Base-by-base conservation (phyloP, 2,329 filamentous ascomycete genomes). In the Blumeria graminis region DNA sequence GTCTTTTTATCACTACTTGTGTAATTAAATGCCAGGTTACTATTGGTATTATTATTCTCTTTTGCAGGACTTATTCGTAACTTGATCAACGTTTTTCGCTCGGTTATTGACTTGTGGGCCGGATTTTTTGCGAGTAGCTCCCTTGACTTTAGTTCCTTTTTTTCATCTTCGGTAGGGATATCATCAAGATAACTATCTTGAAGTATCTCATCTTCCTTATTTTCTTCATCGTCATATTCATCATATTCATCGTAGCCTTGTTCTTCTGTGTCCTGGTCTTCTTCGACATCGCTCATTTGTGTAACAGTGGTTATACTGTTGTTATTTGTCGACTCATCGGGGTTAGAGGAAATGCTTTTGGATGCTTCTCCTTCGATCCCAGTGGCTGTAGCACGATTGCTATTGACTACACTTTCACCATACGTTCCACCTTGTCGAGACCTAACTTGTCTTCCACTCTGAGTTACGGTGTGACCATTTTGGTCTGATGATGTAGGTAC, bases 401-500 rank as follows among this genome's bases (percentile, higher is more conserved):
- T 59, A 41, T 72, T 76, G 14, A 81, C 70, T 57, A 82, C 65
- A 35, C 68, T 70, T 64, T 76, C 74, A 10, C 75, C 75, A 62
- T 77, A 77, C 18, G 71, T 61, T n/a, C 75, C 75, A 41, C 73
- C 74, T n/a, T 72, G 67, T 48, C 74, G 52, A 50, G 82, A 78
- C 61, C 80, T 77, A 60, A 94, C 81, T 66, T 94, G 87, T 22
- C 92, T 80, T 22, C 92, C 92, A 66, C 88, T 94, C 22, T 86
- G 82, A 3, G 92, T 96, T 55, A 80, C 54, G 75, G 85, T 71
- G 69, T 78, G 70, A 5, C 76, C 72, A 8, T 71, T 82, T 28
- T 73, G 67, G 60, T 90, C 86, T 43, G 78, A 77, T 0, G 86
- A 87, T 60, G 80, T 80, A 9, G 80, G 75, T 41, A 82, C 77